phyloP scores from a whole-genome alignment of 2,329 filamentous ascomycete species.

The Aplosporella prunicola region DNA sequence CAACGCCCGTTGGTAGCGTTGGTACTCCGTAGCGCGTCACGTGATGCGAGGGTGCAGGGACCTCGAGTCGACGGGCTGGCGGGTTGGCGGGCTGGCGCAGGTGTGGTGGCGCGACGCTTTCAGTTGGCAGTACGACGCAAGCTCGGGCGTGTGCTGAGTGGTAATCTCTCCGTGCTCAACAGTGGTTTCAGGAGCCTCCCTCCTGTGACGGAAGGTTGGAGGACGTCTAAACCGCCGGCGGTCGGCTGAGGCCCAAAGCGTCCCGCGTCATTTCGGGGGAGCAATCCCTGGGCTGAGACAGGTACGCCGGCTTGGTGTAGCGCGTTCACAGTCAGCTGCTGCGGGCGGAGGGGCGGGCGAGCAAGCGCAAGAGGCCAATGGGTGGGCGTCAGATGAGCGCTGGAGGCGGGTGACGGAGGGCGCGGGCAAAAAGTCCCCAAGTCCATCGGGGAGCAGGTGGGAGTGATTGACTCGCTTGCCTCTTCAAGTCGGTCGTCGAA shows the following conservation, averaged over 20 bases:
- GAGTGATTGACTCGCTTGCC: conserved; percentile 6
- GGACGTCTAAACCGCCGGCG: conserved; percentile 2
- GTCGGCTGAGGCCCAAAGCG: conserved; percentile 8
- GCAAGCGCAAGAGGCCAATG: background rate
- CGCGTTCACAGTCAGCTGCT: too few relatives aligned
- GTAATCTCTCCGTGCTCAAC: conserved; percentile 5
- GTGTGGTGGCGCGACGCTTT: too few relatives aligned
- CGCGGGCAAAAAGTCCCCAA: too few relatives aligned
- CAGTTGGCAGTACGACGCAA: too few relatives aligned
- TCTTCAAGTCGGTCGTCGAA: too few relatives aligned
- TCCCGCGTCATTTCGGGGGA: conserved; percentile 6
- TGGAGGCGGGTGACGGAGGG: too few relatives aligned
- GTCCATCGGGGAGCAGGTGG: background rate
- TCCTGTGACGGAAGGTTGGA: conserved; percentile 6
- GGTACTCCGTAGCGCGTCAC: too few relatives aligned
- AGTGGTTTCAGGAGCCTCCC: conserved; percentile 6
- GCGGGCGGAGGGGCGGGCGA: background rate
- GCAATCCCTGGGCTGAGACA: too few relatives aligned
- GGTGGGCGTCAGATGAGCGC: background rate
- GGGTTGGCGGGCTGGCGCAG: background rate
- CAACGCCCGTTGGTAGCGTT: too few relatives aligned
- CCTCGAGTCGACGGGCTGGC: too few relatives aligned
- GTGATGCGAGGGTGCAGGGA: too few relatives aligned
- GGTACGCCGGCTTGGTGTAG: background rate
- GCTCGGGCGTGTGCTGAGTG: too few relatives aligned